Evolutionary conservation across 2,329 filamentous ascomycete species (phyloP).

Genomic region (Colletotrichum sansevieriae): DNA sequence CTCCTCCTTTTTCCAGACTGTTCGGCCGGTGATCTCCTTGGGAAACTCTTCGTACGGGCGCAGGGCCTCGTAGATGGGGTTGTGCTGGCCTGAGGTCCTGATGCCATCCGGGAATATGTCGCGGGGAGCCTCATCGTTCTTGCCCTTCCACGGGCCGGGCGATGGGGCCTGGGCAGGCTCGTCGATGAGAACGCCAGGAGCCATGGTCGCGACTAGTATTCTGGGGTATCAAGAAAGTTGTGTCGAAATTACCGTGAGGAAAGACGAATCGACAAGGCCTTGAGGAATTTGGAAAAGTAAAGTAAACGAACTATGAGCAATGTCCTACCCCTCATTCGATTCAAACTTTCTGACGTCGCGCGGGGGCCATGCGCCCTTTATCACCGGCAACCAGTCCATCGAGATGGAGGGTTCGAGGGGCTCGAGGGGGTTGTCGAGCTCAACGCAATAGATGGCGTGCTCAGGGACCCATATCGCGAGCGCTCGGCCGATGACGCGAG

Average conservation of each 20-base stretch:
- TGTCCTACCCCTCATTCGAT: constrained; percentile 25
- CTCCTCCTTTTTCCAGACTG: constrained; percentile 78
- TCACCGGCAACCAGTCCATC: constrained; percentile 8
- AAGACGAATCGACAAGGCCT: neutral
- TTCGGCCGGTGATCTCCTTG: constrained; percentile 76
- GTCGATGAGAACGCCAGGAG: constrained; percentile 43
- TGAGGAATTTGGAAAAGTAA: constrained; percentile 10
- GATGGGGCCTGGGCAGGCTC: constrained; percentile 34
- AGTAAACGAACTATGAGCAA: neutral
- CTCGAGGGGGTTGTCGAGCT: constrained; percentile 36
- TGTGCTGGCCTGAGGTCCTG: constrained; percentile 76
- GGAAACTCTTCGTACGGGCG: constrained; percentile 78
- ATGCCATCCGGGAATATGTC: constrained; percentile 62
- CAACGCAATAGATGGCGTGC: constrained; percentile 39
- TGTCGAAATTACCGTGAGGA: neutral
- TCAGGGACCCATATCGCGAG: constrained; percentile 41
- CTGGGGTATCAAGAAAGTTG: constrained; percentile 6
- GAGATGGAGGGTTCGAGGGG: constrained; percentile 7
- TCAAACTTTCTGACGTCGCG: constrained; percentile 12
- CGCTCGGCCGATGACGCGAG: constrained; percentile 40
- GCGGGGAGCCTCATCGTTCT: constrained; percentile 52
- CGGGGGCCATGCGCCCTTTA: constrained; percentile 25
- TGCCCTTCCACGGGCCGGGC: constrained; percentile 41
- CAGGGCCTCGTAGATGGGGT: constrained; percentile 75
- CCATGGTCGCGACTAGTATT: constrained; percentile 34